Conservation (phyloP, 169 alveolate genomes). For the Eimeria praecox region DNA sequence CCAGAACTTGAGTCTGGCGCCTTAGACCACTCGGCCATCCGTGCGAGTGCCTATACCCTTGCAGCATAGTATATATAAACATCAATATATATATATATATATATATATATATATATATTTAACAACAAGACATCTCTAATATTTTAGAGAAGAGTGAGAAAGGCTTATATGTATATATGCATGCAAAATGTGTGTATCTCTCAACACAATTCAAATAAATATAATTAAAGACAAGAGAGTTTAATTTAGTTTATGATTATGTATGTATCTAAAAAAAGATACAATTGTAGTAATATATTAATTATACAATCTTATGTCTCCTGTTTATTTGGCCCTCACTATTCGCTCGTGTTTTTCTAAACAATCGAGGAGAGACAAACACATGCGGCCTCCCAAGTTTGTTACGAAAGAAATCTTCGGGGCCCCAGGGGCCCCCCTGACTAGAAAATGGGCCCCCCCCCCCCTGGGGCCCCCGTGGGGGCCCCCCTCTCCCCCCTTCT, state of each 20-base stretch:
- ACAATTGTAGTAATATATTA: not conserved
- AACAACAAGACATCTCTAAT: too few relatives aligned
- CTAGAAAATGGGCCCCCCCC: not conserved
- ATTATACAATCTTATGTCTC: not conserved
- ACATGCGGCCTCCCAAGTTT: constrained; percentile 63
- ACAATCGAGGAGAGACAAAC: constrained; percentile 39
- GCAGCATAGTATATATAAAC: too few relatives aligned
- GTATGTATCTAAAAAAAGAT: not conserved
- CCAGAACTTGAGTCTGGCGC: not conserved
- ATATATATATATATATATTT: too few relatives aligned
- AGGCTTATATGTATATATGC: too few relatives aligned
- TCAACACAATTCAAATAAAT: too few relatives aligned
- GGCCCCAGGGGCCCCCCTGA: constrained; percentile 39
- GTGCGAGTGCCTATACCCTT: not conserved
- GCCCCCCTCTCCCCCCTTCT: too few relatives aligned
- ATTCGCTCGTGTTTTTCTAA: not conserved
- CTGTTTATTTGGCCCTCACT: not conserved
- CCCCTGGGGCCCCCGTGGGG: too few relatives aligned
- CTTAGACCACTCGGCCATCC: not conserved
- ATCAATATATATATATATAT: not conserved
- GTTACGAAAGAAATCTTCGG: constrained; percentile 69
- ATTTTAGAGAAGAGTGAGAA: too few relatives aligned
- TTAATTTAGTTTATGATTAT: too few relatives aligned
- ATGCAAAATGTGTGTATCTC: too few relatives aligned
- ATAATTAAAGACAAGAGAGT: too few relatives aligned